A percentile compares a stretch with the other conserved stretches of the same genome.
Evolutionary conservation across 2,329 filamentous ascomycete genomes (phyloP).

Genomic region (Arthrobotrys megalospora): DNA sequence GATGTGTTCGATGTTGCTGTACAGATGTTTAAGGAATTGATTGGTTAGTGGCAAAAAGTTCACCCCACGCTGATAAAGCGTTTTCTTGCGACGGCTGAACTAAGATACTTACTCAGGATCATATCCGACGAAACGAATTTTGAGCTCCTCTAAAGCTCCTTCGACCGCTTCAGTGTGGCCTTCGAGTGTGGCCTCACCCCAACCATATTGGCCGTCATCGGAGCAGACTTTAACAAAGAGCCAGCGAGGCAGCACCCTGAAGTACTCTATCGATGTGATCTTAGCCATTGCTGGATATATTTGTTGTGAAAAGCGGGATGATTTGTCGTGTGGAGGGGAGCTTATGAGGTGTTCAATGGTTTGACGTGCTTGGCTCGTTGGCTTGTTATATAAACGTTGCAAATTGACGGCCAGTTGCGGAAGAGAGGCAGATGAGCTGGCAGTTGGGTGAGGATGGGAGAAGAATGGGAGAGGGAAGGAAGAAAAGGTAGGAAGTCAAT

Average conservation of each 20-base stretch:
- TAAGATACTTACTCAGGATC: conserved; percentile 72
- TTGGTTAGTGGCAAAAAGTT: conserved; percentile 30
- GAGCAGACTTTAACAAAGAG: conserved; percentile 76
- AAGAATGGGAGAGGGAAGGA: conserved; percentile 31
- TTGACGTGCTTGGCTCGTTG: conserved; percentile 52
- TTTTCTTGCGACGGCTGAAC: not conserved
- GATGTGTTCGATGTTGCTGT: conserved; percentile 82
- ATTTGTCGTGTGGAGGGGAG: conserved; percentile 40
- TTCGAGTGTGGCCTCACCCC: conserved; percentile 76
- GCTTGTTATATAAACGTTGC: conserved; percentile 48
- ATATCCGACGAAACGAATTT: conserved; percentile 72
- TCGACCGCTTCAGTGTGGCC: conserved; percentile 75
- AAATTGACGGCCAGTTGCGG: conserved; percentile 22
- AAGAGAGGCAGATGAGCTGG: conserved; percentile 32
- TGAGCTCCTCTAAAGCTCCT: conserved; percentile 74
- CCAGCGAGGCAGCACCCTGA: conserved; percentile 76
- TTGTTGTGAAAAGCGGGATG: conserved; percentile 15
- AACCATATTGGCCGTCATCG: conserved; percentile 72
- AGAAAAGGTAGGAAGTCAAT: conserved; percentile 30
- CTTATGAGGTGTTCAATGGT: conserved; percentile 47
- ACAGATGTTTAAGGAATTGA: conserved; percentile 19
- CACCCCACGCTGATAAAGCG: conserved; percentile 9
- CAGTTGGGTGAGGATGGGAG: conserved; percentile 22
- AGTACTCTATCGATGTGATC: conserved; percentile 75
- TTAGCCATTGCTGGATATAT: conserved; percentile 69